These are phyloP conservation scores for Phialocephala subalpina DNA, from an alignment of 2,329 filamentous ascomycete species.

Conservation along the genomic window DNA sequence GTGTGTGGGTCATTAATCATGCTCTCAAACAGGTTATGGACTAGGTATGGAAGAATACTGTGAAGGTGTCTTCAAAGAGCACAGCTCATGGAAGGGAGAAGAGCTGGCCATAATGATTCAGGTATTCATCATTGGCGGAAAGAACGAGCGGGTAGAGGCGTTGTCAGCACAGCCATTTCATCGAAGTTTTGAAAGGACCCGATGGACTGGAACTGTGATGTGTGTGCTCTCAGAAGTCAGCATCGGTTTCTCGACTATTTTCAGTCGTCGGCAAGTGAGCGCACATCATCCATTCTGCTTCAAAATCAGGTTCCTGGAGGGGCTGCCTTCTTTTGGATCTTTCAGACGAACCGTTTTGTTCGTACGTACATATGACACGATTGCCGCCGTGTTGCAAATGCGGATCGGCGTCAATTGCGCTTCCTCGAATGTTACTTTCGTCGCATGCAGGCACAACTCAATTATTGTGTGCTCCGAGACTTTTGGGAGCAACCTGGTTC, in stretches of 20 bases:
- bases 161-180: slow-evolving; percentile 4
- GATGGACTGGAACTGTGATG: slow-evolving; percentile 3
- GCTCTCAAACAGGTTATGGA: neutral
- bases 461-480: slow-evolving; percentile 1
- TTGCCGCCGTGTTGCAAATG: slow-evolving; percentile 14
- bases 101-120: neutral
- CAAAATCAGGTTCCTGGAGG: neutral
- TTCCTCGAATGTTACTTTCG: neutral
- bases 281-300: neutral
- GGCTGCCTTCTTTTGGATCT: neutral
- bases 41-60: neutral
- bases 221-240: neutral
- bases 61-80: slow-evolving; percentile 3
- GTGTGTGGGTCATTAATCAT: neutral
- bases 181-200: slow-evolving; percentile 1
- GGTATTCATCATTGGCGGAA: neutral
- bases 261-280: neutral
- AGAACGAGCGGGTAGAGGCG: slow-evolving; percentile 2
- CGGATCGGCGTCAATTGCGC: slow-evolving; percentile 16
- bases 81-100: slow-evolving; percentile 1
- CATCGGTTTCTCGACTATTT: slow-evolving; percentile 3
- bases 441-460: slow-evolving; percentile 1
- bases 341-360: slow-evolving; percentile 1
- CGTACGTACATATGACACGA: neutral
- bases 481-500: neutral